phyloP scores from a whole-genome alignment of 352 stramenopile species.

The Pythium utonaiense region DNA sequence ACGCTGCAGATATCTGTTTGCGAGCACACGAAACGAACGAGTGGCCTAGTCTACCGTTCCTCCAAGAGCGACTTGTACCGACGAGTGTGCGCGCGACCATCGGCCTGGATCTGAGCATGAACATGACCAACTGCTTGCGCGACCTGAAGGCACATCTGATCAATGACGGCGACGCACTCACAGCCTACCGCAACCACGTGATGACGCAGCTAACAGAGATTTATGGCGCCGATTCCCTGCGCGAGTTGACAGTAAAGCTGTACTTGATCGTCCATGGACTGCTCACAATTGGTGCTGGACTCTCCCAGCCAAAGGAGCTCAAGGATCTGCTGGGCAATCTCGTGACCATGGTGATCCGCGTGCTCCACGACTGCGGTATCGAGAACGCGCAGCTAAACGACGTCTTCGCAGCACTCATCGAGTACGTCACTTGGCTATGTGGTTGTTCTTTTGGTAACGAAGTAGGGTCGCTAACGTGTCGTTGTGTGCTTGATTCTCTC shows the following conservation, averaged over 20 bases:
- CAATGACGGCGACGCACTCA: conserved; percentile 64
- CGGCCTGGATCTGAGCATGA: conserved; percentile 58
- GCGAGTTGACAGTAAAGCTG: conserved; percentile 45
- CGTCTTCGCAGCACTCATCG: conserved; percentile 65
- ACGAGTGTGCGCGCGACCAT: conserved; percentile 52
- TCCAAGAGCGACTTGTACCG: conserved; percentile 53
- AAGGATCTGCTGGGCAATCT: conserved; percentile 69
- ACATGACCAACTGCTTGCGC: conserved; percentile 59
- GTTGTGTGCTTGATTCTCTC: neutral
- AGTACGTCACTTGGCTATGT: too few species aligned
- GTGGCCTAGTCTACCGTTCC: conserved; percentile 46
- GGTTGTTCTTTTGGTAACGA: too few species aligned
- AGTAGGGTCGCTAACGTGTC: too few species aligned
- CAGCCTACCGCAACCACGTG: conserved; percentile 39
- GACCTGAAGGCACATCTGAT: conserved; percentile 77
- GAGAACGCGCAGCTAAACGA: conserved; percentile 35
- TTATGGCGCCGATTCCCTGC: conserved; percentile 21
- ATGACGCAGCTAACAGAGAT: conserved; percentile 31
- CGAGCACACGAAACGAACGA: conserved; percentile 21
- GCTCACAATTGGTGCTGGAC: conserved; percentile 63
- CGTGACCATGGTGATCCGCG: conserved; percentile 46
- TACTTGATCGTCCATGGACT: conserved; percentile 64
- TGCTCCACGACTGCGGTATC: conserved; percentile 59
- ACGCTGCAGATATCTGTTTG: conserved; percentile 46
- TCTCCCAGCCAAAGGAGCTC: conserved; percentile 75